Evolutionary conservation across 768 basidiomycete genomes (phyloP).

Genomic region (Lactarius evosmus): DNA sequence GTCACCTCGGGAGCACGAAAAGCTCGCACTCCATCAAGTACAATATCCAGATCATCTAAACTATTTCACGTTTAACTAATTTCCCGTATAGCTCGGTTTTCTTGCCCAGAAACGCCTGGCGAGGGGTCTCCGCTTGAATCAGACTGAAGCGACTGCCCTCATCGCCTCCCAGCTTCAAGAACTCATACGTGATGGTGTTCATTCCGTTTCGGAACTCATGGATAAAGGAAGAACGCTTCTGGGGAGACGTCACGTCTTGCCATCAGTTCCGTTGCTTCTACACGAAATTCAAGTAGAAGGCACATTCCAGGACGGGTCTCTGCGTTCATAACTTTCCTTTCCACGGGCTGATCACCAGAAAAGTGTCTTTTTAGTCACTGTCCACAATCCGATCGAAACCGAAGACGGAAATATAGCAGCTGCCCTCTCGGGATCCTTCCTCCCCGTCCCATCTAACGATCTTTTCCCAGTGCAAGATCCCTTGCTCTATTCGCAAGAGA

Average conservation of each 20-base stretch:
- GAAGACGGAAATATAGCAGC: slow-evolving; percentile 70
- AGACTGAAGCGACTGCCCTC: slow-evolving; percentile 83
- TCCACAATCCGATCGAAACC: slow-evolving; percentile 91
- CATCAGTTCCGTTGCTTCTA: slow-evolving; percentile 68
- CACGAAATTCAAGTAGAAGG: slow-evolving; percentile 95
- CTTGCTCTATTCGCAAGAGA: slow-evolving; percentile 48
- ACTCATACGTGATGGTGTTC: slow-evolving; percentile 84
- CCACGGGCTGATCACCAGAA: slow-evolving; percentile 19
- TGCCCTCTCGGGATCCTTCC: slow-evolving; percentile 94
- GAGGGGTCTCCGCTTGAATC: slow-evolving; percentile 84
- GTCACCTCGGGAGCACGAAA: slow-evolving; percentile 71
- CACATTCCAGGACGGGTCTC: slow-evolving; percentile 82
- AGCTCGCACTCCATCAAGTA: slow-evolving; percentile 69
- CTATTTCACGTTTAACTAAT: slow-evolving; percentile 7
- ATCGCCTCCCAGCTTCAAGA: slow-evolving; percentile 94
- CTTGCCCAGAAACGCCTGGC: slow-evolving; percentile 94
- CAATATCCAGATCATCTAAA: slow-evolving; percentile 31
- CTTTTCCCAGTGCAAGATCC: slow-evolving; percentile 58
- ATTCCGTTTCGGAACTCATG: slow-evolving; percentile 91
- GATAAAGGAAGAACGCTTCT: slow-evolving; percentile 85
- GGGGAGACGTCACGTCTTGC: slow-evolving; percentile 84
- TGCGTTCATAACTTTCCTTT: slow-evolving; percentile 6
- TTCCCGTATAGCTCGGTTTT: slow-evolving; percentile 61
- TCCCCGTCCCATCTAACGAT: slow-evolving; percentile 69
- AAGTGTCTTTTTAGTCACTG: slow-evolving; percentile 93